phyloP scores from a whole-genome alignment of 129 eudicot species.

The Flaveria trinervia region DNA sequence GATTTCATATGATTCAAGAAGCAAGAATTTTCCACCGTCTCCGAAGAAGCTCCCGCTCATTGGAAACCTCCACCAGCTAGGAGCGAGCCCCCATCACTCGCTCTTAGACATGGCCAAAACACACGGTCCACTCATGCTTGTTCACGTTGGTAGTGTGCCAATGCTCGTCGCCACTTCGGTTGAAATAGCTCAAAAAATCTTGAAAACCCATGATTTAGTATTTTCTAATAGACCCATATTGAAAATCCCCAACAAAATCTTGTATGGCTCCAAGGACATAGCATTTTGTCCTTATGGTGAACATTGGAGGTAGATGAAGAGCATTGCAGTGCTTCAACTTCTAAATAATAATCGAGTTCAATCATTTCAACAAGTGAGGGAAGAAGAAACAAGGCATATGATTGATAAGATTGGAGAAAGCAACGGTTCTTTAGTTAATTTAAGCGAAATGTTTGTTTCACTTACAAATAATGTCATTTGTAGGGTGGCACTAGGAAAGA shows the following conservation, averaged over 20 bases:
- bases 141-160: slow-evolving; percentile 38
- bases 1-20: not conserved
- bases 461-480: slow-evolving; percentile 24
- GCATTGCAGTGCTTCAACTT: slow-evolving; percentile 30
- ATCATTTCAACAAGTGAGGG: slow-evolving; percentile 26
- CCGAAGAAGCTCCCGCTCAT: slow-evolving; percentile 47
- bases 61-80: slow-evolving; percentile 51
- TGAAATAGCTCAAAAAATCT: slow-evolving; percentile 34
- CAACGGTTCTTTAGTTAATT: slow-evolving; percentile 12
- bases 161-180: slow-evolving; percentile 38
- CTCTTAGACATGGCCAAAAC: slow-evolving; percentile 24
- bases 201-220: slow-evolving; percentile 41
- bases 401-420: slow-evolving; percentile 18
- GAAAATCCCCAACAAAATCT: not conserved
- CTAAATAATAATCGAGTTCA: slow-evolving; percentile 34
- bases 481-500: slow-evolving; percentile 39
- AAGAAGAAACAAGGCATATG: slow-evolving; percentile 37
- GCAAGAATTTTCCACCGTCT: slow-evolving; percentile 37
- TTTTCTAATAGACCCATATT: slow-evolving; percentile 37
- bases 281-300: slow-evolving; percentile 38
- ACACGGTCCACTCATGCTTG: slow-evolving; percentile 44
- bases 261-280: slow-evolving; percentile 34
- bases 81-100: slow-evolving; percentile 36
- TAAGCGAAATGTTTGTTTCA: slow-evolving; percentile 10
- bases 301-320: slow-evolving; percentile 45